These are phyloP conservation scores for Melocanna baccifera DNA, from an alignment of 176 grass and related monocot genomes.

Conservation along the genomic window DNA sequence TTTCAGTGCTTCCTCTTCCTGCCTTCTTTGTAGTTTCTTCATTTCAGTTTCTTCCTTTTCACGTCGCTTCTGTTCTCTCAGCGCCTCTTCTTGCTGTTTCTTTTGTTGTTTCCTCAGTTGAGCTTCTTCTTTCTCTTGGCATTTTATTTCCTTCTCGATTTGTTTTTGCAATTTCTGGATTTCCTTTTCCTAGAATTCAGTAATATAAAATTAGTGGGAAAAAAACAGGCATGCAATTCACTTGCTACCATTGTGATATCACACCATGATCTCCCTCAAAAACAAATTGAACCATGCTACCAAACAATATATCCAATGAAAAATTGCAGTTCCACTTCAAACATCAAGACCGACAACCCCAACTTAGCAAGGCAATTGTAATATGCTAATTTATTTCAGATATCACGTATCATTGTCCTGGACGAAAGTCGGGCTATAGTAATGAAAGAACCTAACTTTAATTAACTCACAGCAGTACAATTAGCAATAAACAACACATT, in stretches of 20 bases:
- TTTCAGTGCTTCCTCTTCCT: constrained; percentile 67
- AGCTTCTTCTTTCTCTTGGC: constrained; percentile 67
- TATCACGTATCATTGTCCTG: neutral
- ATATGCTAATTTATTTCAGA: constrained; percentile 11
- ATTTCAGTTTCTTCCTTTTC: constrained; percentile 89
- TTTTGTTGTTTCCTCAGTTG: constrained; percentile 57
- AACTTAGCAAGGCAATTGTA: neutral
- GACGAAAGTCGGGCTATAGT: neutral
- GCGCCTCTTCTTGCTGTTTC: constrained; percentile 47
- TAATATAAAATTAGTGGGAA: neutral
- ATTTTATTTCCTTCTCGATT: constrained; percentile 52
- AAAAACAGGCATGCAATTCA: neutral
- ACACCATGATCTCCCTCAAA: neutral
- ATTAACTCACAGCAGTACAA: too few species aligned
- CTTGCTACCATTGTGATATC: neutral
- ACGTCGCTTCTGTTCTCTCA: constrained; percentile 67
- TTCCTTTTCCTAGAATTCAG: constrained; percentile 37
- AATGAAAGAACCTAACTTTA: too few species aligned
- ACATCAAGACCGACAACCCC: neutral
- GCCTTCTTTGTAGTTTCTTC: constrained; percentile 74
- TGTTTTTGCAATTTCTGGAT: constrained; percentile 38
- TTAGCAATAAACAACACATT: too few species aligned
- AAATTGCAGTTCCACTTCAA: constrained; percentile 13
- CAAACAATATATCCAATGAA: constrained; percentile 14
- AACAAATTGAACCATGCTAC: neutral